Conservation (phyloP, 345 rosid genomes). For the Citrus trifoliata region DNA sequence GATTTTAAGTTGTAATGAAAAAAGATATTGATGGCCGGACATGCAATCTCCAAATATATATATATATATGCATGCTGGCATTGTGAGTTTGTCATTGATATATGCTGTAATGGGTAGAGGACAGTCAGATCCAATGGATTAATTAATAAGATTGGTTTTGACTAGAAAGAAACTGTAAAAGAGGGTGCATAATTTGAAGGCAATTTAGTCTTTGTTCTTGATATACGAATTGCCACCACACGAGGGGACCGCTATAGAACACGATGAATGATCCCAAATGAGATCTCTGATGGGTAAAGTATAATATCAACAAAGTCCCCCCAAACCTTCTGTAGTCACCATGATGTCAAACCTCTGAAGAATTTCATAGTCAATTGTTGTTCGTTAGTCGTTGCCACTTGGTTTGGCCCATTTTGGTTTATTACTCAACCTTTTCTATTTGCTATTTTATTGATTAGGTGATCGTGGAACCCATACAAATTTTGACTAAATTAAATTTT, state of each 20-base stretch:
- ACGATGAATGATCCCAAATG: too few species aligned
- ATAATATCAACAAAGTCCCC: too few species aligned
- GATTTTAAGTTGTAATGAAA: neutral
- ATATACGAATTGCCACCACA: neutral
- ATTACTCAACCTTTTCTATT: too few species aligned
- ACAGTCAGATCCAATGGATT: constrained; percentile 13
- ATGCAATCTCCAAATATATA: neutral
- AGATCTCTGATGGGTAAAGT: too few species aligned
- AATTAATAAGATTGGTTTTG: neutral
- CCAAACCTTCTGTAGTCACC: too few species aligned
- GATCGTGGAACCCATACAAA: neutral
- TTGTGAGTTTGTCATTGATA: too few species aligned
- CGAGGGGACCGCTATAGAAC: neutral
- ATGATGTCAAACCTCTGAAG: too few species aligned
- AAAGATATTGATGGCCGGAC: constrained; percentile 17
- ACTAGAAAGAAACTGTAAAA: neutral
- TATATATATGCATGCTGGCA: too few species aligned
- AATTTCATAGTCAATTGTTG: too few species aligned
- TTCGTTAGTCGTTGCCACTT: too few species aligned
- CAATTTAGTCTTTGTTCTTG: neutral
- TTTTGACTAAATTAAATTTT: neutral
- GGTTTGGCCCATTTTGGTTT: too few species aligned
- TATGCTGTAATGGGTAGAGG: neutral
- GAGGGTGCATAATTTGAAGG: neutral
- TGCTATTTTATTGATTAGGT: neutral